Evolutionary conservation across 345 rosid species (phyloP).

Genomic region (Sapria himalayana): DNA sequence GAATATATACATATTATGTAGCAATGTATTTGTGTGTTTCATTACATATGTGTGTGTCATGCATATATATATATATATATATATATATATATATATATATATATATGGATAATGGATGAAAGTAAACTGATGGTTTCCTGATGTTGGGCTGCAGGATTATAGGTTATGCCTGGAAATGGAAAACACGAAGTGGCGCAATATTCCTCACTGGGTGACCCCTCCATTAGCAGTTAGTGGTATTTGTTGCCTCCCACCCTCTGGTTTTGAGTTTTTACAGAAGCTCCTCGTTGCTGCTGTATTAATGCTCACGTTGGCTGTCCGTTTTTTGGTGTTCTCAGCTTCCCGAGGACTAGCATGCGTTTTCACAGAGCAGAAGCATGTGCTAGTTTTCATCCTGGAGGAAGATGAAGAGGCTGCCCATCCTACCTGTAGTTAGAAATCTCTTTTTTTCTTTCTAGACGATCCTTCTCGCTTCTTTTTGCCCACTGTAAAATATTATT

Average conservation of each 20-base stretch:
- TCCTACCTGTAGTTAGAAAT: too few species aligned
- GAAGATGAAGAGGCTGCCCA: constrained; percentile 45
- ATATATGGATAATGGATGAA: too few species aligned
- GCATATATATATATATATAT: constrained; percentile 1
- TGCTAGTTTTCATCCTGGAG: constrained; percentile 43
- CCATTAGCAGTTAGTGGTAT: constrained; percentile 81
- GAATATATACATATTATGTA: neutral
- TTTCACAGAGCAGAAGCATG: constrained; percentile 49
- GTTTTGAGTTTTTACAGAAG: too few species aligned
- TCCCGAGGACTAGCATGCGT: constrained; percentile 60
- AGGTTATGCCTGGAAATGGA: constrained; percentile 30
- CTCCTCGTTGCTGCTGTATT: too few species aligned
- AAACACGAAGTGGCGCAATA: constrained; percentile 41
- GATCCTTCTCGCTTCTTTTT: too few species aligned
- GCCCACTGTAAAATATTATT: too few species aligned
- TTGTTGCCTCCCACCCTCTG: too few species aligned
- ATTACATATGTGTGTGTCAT: neutral
- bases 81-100: constrained; percentile 5
- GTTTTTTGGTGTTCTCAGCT: too few species aligned
- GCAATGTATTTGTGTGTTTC: neutral
- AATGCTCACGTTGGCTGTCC: too few species aligned
- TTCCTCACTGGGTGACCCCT: constrained; percentile 39
- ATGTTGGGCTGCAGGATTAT: constrained; percentile 23
- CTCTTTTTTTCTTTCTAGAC: too few species aligned
- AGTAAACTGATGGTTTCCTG: too few species aligned